phyloP scores from a whole-genome alignment of 768 basidiomycete genomes.

The Suillus subluteus region DNA sequence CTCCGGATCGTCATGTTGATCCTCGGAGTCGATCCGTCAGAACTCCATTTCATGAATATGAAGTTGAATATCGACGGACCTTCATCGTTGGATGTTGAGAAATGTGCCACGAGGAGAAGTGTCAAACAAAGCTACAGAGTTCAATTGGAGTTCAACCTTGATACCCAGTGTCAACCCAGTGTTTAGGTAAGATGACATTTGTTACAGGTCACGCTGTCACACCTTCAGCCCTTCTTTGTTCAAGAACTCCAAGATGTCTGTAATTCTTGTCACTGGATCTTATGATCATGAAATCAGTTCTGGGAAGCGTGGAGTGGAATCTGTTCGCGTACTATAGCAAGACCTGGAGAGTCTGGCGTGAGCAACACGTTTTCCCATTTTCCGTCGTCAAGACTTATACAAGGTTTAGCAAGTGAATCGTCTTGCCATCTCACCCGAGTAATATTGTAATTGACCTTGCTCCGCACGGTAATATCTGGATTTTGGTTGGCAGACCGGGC shows the following conservation, averaged over 20 bases:
- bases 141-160: neutral
- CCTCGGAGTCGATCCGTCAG: slow-evolving; percentile 11
- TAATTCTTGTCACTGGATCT: slow-evolving; percentile 94
- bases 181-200: neutral
- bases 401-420: slow-evolving; percentile 90
- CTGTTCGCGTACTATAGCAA: slow-evolving; percentile 91
- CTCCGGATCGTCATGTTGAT: slow-evolving; percentile 11
- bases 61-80: slow-evolving; percentile 26
- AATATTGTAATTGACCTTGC: too few relatives aligned
- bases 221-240: slow-evolving; percentile 17
- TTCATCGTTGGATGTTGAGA: slow-evolving; percentile 31
- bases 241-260: slow-evolving; percentile 67
- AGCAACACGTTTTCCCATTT: slow-evolving; percentile 36
- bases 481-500: too few relatives aligned
- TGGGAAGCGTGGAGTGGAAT: slow-evolving; percentile 99
- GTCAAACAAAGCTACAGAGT: neutral
- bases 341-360: slow-evolving; percentile 84
- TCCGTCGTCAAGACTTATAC: slow-evolving; percentile 18
- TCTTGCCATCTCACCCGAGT: slow-evolving; percentile 97
- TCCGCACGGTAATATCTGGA: too few relatives aligned
- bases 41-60: slow-evolving; percentile 9
- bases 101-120: slow-evolving; percentile 20
- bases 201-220: slow-evolving; percentile 10
- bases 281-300: slow-evolving; percentile 98
- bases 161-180: neutral